A percentile compares a stretch with the other conserved stretches of the same genome.
phyloP scores from a whole-genome alignment of 441 rosid genomes.

The Jatropha podagrica region DNA sequence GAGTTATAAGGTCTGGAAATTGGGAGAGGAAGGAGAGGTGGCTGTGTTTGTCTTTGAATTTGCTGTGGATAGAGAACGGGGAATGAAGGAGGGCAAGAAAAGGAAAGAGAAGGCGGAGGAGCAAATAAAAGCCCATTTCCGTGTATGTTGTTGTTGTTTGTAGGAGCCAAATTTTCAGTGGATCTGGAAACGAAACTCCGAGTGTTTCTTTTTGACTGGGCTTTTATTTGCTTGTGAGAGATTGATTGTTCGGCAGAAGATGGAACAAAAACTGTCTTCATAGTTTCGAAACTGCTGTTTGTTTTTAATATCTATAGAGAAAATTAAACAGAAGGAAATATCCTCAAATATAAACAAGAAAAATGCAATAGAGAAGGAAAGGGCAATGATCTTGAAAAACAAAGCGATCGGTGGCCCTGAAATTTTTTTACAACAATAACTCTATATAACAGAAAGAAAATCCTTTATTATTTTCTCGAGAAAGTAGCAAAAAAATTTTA shows the following conservation, averaged over 20 bases:
- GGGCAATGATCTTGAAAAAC: conserved; percentile 38
- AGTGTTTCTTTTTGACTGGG: conserved; percentile 35
- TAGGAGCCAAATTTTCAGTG: conserved; percentile 43
- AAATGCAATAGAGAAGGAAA: background rate
- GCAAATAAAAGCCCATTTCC: conserved; percentile 32
- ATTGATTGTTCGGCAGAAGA: conserved; percentile 35
- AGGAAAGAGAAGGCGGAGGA: conserved; percentile 34
- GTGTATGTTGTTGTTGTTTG: conserved; percentile 21
- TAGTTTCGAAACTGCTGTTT: background rate
- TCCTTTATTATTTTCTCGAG: conserved; percentile 9
- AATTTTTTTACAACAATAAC: background rate
- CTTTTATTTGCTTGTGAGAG: conserved; percentile 47
- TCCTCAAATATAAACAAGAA: background rate
- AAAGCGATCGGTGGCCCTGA: conserved; percentile 33
- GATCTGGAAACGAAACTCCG: conserved; percentile 35
- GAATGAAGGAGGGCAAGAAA: conserved; percentile 32
- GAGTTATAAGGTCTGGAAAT: conserved; percentile 31
- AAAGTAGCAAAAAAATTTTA: background rate
- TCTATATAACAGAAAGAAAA: conserved; percentile 5
- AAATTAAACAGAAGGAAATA: background rate
- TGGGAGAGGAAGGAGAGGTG: conserved; percentile 90
- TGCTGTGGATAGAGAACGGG: conserved; percentile 15
- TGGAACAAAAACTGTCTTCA: conserved; percentile 53
- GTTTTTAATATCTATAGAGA: too few species aligned
- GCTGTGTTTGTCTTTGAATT: conserved; percentile 29